These are phyloP conservation scores for Cordyceps cicadae DNA, from an alignment of 2,329 filamentous ascomycete species.

Conservation along the genomic window DNA sequence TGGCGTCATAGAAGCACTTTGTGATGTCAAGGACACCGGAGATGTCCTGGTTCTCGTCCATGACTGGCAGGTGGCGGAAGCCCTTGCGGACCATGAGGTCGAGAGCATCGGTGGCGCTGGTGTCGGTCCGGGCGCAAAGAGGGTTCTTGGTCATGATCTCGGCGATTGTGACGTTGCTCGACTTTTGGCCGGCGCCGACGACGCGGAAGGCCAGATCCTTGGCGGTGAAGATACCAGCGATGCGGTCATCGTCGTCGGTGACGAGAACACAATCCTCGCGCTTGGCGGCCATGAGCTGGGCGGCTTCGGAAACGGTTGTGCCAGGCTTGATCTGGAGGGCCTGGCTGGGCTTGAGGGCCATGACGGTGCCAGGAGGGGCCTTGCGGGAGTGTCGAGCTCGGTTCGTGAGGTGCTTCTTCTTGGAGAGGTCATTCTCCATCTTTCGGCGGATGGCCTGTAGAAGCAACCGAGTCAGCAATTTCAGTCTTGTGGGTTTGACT, in stretches of 20 bases:
- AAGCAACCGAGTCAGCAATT: constrained; percentile 12
- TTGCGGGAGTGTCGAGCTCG: constrained; percentile 82
- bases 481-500: background rate
- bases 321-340: constrained; percentile 95
- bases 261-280: constrained; percentile 96
- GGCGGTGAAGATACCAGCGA: constrained; percentile 97
- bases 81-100: constrained; percentile 28
- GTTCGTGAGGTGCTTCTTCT: constrained; percentile 78
- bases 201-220: constrained; percentile 98
- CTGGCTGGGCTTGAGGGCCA: constrained; percentile 88
- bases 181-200: constrained; percentile 82
- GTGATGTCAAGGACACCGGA: constrained; percentile 97
- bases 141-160: constrained; percentile 99
- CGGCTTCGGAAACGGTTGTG: constrained; percentile 90
- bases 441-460: constrained; percentile 85
- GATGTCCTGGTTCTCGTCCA: constrained; percentile 99
- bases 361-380: constrained; percentile 89
- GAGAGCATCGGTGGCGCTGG: constrained; percentile 63
- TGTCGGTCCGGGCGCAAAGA: constrained; percentile 92
- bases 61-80: constrained; percentile 93
- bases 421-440: constrained; percentile 94
- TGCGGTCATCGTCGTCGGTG: constrained; percentile 94
- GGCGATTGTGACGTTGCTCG: constrained; percentile 82
- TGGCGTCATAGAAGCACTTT: constrained; percentile 99
- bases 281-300: constrained; percentile 98